phyloP scores from a whole-genome alignment of 1,284 basidiomycete species.

The Mixia osmundae region DNA sequence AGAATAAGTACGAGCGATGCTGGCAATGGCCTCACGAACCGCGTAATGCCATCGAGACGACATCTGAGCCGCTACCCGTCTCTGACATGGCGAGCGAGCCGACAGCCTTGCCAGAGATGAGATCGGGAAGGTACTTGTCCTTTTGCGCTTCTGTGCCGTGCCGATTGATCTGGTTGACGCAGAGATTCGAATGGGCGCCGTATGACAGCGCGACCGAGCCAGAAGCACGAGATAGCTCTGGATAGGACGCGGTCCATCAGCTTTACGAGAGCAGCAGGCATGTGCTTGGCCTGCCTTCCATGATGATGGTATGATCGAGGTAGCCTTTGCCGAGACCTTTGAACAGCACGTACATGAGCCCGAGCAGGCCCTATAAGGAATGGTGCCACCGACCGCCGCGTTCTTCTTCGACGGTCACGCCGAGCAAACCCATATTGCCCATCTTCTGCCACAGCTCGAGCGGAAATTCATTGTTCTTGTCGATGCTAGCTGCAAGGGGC shows the following conservation, averaged over 20 bases:
- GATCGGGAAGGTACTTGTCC: constrained; percentile 58
- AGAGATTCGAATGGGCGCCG: constrained; percentile 78
- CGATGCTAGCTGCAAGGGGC: constrained; percentile 57
- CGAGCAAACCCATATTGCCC: constrained; percentile 47
- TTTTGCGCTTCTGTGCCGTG: constrained; percentile 73
- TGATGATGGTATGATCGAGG: constrained; percentile 66
- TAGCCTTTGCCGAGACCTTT: constrained; percentile 48
- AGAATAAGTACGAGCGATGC: too few relatives aligned
- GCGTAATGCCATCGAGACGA: constrained; percentile 32
- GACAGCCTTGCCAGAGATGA: constrained; percentile 57
- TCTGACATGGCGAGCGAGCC: constrained; percentile 89
- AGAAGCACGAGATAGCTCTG: constrained; percentile 52
- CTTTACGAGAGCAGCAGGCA: not conserved
- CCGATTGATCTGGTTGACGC: constrained; percentile 62
- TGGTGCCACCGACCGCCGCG: constrained; percentile 57
- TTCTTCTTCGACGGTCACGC: constrained; percentile 54
- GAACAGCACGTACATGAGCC: too few relatives aligned
- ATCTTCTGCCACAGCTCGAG: constrained; percentile 67
- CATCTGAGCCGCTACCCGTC: constrained; percentile 50
- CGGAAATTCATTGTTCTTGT: constrained; percentile 26
- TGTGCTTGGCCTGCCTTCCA: constrained; percentile 36
- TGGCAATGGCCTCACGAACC: too few relatives aligned
- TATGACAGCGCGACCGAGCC: constrained; percentile 80
- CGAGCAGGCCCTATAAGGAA: too few relatives aligned
- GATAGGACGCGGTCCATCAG: not conserved